Conservation (phyloP, 805 yeast genomes). For the Metschnikowia borealis region DNA sequence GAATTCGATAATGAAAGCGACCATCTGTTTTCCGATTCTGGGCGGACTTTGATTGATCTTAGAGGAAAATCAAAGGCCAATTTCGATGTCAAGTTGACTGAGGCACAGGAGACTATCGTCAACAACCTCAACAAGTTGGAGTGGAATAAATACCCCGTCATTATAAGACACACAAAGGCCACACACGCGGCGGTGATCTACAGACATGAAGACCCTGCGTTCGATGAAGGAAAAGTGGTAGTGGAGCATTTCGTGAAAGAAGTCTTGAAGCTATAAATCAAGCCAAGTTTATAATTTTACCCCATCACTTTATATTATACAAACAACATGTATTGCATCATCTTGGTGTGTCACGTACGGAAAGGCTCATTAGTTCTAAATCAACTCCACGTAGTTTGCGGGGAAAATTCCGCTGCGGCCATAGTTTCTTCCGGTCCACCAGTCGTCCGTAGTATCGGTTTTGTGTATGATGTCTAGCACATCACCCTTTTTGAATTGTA, state of each 20-base stretch:
- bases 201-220: constrained; percentile 46
- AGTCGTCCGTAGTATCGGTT: constrained; percentile 86
- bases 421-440: constrained; percentile 96
- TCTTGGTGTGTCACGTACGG: too few relatives aligned
- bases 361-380: constrained; percentile 24
- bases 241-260: constrained; percentile 58
- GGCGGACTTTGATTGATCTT: constrained; percentile 7
- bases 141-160: constrained; percentile 16
- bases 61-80: constrained; percentile 9
- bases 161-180: constrained; percentile 56
- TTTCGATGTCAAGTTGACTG: constrained; percentile 10
- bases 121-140: constrained; percentile 9
- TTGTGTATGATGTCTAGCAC: constrained; percentile 81
- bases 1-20: background rate
- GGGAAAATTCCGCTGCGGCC: constrained; percentile 93
- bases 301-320: background rate
- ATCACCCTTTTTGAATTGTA: constrained; percentile 92
- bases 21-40: background rate
- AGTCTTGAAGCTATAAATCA: constrained; percentile 16
- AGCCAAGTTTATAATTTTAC: background rate
- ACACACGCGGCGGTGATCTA: constrained; percentile 84
- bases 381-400: constrained; percentile 89
- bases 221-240: constrained; percentile 67
- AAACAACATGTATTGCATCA: background rate
- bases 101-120: constrained; percentile 8